Evolutionary conservation across 805 yeast genomes (phyloP), one percentile per base, ranked within the genome.

Genomic region (Ogataea chonburiensis): DNA sequence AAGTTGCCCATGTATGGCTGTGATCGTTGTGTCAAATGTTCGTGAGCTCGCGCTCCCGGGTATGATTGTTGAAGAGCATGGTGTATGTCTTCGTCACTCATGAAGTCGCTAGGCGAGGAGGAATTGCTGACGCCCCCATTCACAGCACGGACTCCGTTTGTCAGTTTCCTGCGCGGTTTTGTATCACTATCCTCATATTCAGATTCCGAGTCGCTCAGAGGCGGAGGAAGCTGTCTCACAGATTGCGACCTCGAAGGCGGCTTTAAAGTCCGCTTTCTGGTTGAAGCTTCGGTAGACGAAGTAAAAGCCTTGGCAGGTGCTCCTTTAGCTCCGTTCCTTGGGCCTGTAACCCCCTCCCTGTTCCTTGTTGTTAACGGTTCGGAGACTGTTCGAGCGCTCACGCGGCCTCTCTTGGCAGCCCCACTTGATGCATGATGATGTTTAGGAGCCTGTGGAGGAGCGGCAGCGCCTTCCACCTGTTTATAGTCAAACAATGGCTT

Each of bases 401-500:
- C 38, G 11, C 49, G 46, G 15, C 46, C 48, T 42, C 47, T 38
- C 29, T 60, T 54, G 28, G 68, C 53, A 26, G 66, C 64, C 28
- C 64, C 64, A 29, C 73, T 63, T 2, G 85, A 69, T 5, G 83
- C 78, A 52, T 82, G 80, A 34, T 78, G 82, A 49, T 79, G 82
- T 47, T 79, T 75, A 29, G 83, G 81, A 18, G 79, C 79, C 6
- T 74, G 75, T 11, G 81, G 80, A 3, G 80, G 79, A 8, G 76
- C 64, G 9, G 61, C 52, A 20, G 67, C 56, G 45, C 84, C 77
- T 53, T 76, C 66, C 37, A 68, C 39, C 40, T 75, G 60, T 49
- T 63, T 62, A 53, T 75, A 84, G 21, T 79, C 80, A 43, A 89
- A 79, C 15, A 88, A 64, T 0, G 89, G 85, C 24, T 65, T 60